Evolutionary conservation across 2,329 filamentous ascomycete genomes (phyloP), one percentile per base, ranked within the genome.

Genomic region (Fusarium temperatum): DNA sequence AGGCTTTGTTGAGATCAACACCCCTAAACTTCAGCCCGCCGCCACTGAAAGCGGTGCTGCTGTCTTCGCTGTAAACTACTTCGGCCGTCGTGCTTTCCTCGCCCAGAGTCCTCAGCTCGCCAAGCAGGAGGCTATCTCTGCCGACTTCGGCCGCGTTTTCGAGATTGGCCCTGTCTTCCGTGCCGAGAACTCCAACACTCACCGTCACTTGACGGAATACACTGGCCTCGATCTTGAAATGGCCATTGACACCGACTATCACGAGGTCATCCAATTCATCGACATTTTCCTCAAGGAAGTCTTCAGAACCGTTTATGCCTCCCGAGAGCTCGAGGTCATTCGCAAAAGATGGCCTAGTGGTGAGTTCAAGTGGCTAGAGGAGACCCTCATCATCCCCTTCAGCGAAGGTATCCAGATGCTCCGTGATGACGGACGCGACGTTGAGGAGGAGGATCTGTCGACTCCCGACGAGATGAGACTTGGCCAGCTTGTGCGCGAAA

Each of bases 121-220:
- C 60, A 98, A 98, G 84, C 95, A 98, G 82, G 96, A 97, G 93
- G 90, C 91, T 58, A 94, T 98, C 45, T 94, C 94, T 10, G 92
- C 95, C 35, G 95, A 98, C 80, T 96, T 98, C 80, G 92, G 92
- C 65, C 91, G 92, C 57, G 95, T 98, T 12, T 98, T 96, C 78
- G 95, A 98, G 76, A 80, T 87, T 63, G 80, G 84, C 66, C 81
- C 76, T 10, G 95, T 98, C 12, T 98, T 98, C 87, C 91, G 95
- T 75, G 95, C 95, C 2, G 95, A 98, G 81, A 97, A 98, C 85
- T 97, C 94, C 80, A 98, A 98, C 82, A 98, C 95, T 0, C 95
- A 98, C 79, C 91, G 95, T 42, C 95, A 98, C 81, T 87, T 98
- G 86, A 98, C 95, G 1, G 95, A 98, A 81, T 98, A 97, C 81